phyloP scores from a whole-genome alignment of 2,329 filamentous ascomycete genomes.

The Talaromyces sp. region DNA sequence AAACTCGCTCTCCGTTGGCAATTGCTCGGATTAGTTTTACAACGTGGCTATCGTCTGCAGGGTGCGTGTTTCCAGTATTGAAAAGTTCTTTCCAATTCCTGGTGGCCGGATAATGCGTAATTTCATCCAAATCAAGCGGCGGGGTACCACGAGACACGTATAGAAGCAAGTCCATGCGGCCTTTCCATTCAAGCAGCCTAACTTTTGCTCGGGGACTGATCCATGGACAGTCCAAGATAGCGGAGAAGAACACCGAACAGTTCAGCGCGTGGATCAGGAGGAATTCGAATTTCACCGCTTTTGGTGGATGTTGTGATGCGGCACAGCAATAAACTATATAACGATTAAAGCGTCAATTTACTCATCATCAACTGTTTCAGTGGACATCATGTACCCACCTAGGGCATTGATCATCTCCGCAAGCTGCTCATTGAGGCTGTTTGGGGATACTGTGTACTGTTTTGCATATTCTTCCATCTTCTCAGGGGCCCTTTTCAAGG shows the following conservation, averaged over 20 bases:
- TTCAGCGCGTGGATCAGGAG: constrained; percentile 77
- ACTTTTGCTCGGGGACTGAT: constrained; percentile 56
- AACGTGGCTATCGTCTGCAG: constrained; percentile 72
- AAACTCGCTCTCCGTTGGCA: constrained; percentile 55
- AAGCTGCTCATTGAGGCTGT: constrained; percentile 53
- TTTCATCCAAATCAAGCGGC: constrained; percentile 52
- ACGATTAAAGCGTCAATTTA: too few species aligned
- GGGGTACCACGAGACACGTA: constrained; percentile 67
- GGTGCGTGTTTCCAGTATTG: constrained; percentile 39
- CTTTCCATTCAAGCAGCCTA: constrained; percentile 76
- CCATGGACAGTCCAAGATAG: constrained; percentile 58
- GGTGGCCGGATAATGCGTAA: constrained; percentile 56
- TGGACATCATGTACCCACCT: constrained; percentile 30
- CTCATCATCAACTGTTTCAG: not conserved
- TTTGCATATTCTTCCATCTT: constrained; percentile 59
- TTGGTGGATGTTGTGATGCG: constrained; percentile 59
- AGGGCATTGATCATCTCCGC: constrained; percentile 66
- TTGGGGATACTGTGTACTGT: constrained; percentile 52
- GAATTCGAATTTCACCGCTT: constrained; percentile 74
- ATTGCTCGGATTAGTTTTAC: constrained; percentile 70
- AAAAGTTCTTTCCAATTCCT: constrained; percentile 44
- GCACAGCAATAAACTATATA: constrained; percentile 48
- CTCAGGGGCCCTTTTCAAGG: constrained; percentile 57
- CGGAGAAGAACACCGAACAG: constrained; percentile 65
- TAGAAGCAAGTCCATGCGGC: constrained; percentile 65